A percentile compares a stretch with the other conserved stretches of the same genome.
Conservation (phyloP, 345 rosid genomes). For the Eucalyptus virginea region DNA sequence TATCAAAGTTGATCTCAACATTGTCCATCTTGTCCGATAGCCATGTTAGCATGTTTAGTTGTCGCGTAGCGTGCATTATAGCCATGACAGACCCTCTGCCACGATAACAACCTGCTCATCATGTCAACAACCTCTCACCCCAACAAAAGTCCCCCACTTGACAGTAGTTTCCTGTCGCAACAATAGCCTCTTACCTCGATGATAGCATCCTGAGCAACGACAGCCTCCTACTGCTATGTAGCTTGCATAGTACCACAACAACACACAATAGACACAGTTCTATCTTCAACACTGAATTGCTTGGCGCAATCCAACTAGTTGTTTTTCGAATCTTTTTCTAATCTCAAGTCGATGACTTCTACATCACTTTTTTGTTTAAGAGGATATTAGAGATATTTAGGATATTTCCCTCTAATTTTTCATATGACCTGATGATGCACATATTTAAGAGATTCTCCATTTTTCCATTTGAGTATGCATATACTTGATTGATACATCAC, state of each 20-base stretch:
- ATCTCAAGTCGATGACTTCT: not conserved
- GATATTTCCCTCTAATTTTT: not conserved
- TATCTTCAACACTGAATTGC: not conserved
- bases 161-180: accelerated
- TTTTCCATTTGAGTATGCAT: not conserved
- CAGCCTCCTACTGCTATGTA: not conserved
- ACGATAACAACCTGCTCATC: not conserved
- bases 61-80: not conserved
- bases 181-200: not conserved
- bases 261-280: not conserved
- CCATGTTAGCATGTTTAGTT: not conserved
- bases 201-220: not conserved
- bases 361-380: not conserved
- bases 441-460: not conserved
- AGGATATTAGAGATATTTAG: not conserved
- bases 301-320: not conserved
- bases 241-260: not conserved
- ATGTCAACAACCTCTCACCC: not conserved
- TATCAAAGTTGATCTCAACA: not conserved
- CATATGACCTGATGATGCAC: accelerated
- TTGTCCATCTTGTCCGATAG: not conserved
- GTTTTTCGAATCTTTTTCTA: not conserved
- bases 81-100: not conserved
- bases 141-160: not conserved
- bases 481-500: not conserved